Conservation (phyloP, 2,329 filamentous ascomycete species). For the Mariannaea sp. region DNA sequence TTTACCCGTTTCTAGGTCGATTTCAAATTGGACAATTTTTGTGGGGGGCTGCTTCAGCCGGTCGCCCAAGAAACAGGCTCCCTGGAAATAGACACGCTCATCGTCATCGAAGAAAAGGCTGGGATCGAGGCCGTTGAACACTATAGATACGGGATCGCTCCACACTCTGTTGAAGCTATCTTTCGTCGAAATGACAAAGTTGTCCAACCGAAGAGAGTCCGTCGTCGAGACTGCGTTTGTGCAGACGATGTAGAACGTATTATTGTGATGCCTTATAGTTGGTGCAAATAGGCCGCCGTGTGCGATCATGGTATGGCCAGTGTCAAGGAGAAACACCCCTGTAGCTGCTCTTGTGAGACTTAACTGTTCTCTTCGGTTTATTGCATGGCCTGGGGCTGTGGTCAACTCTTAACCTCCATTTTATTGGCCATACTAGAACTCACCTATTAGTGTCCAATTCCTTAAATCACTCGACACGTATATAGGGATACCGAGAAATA, state of each 20-base stretch:
- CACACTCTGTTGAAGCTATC: slow-evolving; percentile 35
- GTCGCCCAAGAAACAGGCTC: slow-evolving; percentile 17
- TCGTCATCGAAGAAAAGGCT: slow-evolving; percentile 50
- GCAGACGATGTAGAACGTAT: slow-evolving; percentile 37
- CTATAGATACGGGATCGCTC: slow-evolving; percentile 43
- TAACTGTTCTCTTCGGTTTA: slow-evolving; percentile 22
- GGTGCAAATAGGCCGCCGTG: slow-evolving; percentile 31
- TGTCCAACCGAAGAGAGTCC: slow-evolving; percentile 15
- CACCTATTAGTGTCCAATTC: slow-evolving; percentile 24
- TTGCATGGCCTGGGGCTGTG: slow-evolving; percentile 15
- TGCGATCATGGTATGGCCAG: slow-evolving; percentile 20
- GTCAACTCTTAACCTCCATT: neutral
- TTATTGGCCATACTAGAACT: neutral
- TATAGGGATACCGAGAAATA: slow-evolving; percentile 25
- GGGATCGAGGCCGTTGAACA: slow-evolving; percentile 49
- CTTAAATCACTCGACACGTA: slow-evolving; percentile 20
- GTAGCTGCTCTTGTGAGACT: slow-evolving; percentile 13
- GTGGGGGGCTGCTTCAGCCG: slow-evolving; percentile 13
- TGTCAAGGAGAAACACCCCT: slow-evolving; percentile 18
- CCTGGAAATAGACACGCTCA: slow-evolving; percentile 39
- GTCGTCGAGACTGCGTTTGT: slow-evolving; percentile 24
- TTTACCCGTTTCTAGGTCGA: slow-evolving; percentile 30
- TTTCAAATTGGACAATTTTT: slow-evolving; percentile 36
- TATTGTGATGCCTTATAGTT: slow-evolving; percentile 31
- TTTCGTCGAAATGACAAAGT: slow-evolving; percentile 31